phyloP scores from a whole-genome alignment of 108 stramenopile genomes.

The Tribonema minus region DNA sequence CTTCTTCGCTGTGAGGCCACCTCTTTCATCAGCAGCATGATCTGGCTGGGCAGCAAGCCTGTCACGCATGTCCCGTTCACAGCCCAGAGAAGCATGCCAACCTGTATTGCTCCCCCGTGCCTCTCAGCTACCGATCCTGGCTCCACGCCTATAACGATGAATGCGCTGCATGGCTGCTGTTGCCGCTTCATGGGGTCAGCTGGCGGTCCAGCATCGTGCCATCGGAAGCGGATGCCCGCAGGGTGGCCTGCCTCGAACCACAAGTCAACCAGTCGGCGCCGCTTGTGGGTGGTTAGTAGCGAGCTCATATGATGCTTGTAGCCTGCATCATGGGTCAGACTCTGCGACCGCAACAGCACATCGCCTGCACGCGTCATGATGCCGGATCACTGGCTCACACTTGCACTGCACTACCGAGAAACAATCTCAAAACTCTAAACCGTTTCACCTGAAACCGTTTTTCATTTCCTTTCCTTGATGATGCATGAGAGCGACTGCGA shows the following conservation, averaged over 20 bases:
- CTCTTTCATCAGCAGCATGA: constrained; percentile 3
- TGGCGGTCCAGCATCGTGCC: neutral
- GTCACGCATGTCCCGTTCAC: neutral
- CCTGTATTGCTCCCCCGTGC: constrained; percentile 4
- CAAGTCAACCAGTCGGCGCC: neutral
- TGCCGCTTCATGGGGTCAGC: neutral
- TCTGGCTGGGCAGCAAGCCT: constrained; percentile 1
- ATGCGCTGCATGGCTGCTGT: neutral
- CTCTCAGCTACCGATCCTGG: constrained; percentile 17
- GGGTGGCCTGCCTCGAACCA: neutral
- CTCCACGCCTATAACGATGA: constrained; percentile 1
- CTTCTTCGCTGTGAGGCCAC: neutral
- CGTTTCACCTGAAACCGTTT: too few relatives aligned
- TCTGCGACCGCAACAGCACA: neutral
- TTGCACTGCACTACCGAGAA: too few relatives aligned
- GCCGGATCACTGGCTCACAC: too few relatives aligned
- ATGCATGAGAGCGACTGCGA: too few relatives aligned
- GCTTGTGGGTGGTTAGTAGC: too few relatives aligned
- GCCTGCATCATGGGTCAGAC: neutral
- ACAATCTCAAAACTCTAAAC: too few relatives aligned
- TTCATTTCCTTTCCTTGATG: too few relatives aligned
- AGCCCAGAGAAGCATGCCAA: constrained; percentile 32
- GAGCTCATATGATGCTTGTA: neutral
- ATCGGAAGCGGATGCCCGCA: neutral
- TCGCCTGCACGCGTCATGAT: neutral